Evolutionary conservation across 2,329 filamentous ascomycete genomes (phyloP).

Genomic region (Amauroascus niger): DNA sequence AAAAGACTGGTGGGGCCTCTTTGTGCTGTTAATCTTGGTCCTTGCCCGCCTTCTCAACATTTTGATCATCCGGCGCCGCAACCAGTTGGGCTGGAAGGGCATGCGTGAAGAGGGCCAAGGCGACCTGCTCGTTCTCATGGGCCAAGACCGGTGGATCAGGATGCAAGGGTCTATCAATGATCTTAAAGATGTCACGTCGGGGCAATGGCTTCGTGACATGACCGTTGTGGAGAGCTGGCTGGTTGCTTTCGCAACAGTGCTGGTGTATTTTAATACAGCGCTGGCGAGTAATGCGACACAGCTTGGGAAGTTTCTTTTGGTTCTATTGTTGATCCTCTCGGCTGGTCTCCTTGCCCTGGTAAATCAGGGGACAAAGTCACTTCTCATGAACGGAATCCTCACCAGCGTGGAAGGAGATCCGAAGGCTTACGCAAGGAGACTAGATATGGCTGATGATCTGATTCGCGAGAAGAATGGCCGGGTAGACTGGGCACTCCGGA

Average conservation of each 20-base stretch:
- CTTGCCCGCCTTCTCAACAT: background rate
- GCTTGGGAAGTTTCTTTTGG: constrained; percentile 40
- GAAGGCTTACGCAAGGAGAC: constrained; percentile 27
- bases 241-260: constrained; percentile 46
- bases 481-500: constrained; percentile 30
- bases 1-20: background rate
- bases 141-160: constrained; percentile 43
- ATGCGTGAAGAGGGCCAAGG: constrained; percentile 30
- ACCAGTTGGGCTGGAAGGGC: background rate
- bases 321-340: background rate
- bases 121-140: constrained; percentile 47
- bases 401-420: constrained; percentile 30
- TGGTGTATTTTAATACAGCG: constrained; percentile 50
- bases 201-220: constrained; percentile 47
- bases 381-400: background rate
- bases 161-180: constrained; percentile 48
- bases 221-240: constrained; percentile 44
- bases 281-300: constrained; percentile 49
- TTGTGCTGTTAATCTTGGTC: background rate
- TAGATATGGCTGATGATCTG: constrained; percentile 33
- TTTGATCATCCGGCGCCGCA: background rate
- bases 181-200: constrained; percentile 50
- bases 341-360: background rate
- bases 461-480: constrained; percentile 29
- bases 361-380: background rate